Evolutionary conservation across 306 rosid species (phyloP), one percentile per base, ranked within the genome.

Genomic region (Medicago truncatula): DNA sequence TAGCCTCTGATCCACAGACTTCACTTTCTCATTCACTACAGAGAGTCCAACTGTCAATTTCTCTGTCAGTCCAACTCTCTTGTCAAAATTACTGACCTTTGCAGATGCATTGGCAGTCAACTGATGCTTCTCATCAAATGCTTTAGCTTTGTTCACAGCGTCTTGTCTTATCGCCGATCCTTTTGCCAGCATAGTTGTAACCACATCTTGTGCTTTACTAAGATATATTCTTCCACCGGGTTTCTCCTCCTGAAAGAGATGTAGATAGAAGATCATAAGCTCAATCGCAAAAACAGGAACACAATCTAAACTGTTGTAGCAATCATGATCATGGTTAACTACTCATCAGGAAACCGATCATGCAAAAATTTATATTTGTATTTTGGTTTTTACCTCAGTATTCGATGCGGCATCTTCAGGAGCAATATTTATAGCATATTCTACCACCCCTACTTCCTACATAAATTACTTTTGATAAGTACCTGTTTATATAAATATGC

Each of bases 71-170:
- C 97, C 89, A 49, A 91, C 93, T 78, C 88, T 89, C 88, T 69
- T 87, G 84, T 91, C 97, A 77, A 93, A 89, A 73, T 96, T 91
- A 82, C 64, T 57, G 62, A 89, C 98, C 88, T 83, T 93, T 28
- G 88, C 97, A 67, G 98, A 91, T 61, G 97, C 98, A 88, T 90
- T 88, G 16, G 97, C 92, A 50, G 80, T 84, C 79, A 93, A 83
- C 60, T 77, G 90, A 87, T 93, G 98, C 78, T 91, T 93, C 76
- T 91, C 98, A 78, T 93, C 98, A 87, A 93, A 93, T 80, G 98
- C 94, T 88, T 93, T 93, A 68, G 98, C 98, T 83, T 88, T 93
- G 86, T 85, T 93, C 80, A 93, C 54, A 0, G 92, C 97, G 82
- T 93, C 98, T 82, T 93, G 97, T 31, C 89, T 82, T 70, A 93